Evolutionary conservation across 2,329 filamentous ascomycete genomes (phyloP).

Genomic region (Clonostachys chloroleuca): DNA sequence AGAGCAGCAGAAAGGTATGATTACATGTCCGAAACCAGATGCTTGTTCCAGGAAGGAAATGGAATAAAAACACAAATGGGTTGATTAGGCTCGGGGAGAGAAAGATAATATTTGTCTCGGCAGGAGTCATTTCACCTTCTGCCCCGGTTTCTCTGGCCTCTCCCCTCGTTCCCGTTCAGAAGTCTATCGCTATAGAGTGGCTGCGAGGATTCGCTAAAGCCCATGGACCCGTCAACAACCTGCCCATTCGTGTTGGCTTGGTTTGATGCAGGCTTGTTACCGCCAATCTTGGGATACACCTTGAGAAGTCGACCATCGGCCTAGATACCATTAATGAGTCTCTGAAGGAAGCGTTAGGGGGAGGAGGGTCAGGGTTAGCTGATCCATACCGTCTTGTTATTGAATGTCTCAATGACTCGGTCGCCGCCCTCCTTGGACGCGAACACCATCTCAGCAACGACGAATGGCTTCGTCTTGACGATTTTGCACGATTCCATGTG

Average conservation of each 20-base stretch:
- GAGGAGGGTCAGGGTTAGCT: too few relatives aligned
- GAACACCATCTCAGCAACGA: constrained; percentile 76
- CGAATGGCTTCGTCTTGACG: constrained; percentile 62
- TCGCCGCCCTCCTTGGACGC: constrained; percentile 69
- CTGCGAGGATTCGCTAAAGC: constrained; percentile 46
- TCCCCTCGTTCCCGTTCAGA: constrained; percentile 12
- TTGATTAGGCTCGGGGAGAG: too few relatives aligned
- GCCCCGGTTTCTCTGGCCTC: constrained; percentile 10
- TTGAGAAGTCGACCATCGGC: constrained; percentile 72
- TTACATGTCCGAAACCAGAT: too few relatives aligned
- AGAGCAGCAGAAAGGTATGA: too few relatives aligned
- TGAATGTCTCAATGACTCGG: constrained; percentile 69
- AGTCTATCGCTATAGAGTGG: constrained; percentile 50
- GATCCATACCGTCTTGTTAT: constrained; percentile 66
- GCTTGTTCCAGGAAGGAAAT: too few relatives aligned
- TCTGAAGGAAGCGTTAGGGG: neutral
- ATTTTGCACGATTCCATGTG: constrained; percentile 64
- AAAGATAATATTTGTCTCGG: too few relatives aligned
- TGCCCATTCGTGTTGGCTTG: constrained; percentile 21
- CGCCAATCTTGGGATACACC: constrained; percentile 63
- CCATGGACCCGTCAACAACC: constrained; percentile 48
- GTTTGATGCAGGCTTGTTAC: constrained; percentile 8
- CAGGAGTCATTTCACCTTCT: neutral
- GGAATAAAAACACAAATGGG: too few relatives aligned
- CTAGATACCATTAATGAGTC: constrained; percentile 26